Evolutionary conservation across 1,284 basidiomycete genomes (phyloP), one percentile per base, ranked within the genome.

Genomic region (Cerioporus squamosus): DNA sequence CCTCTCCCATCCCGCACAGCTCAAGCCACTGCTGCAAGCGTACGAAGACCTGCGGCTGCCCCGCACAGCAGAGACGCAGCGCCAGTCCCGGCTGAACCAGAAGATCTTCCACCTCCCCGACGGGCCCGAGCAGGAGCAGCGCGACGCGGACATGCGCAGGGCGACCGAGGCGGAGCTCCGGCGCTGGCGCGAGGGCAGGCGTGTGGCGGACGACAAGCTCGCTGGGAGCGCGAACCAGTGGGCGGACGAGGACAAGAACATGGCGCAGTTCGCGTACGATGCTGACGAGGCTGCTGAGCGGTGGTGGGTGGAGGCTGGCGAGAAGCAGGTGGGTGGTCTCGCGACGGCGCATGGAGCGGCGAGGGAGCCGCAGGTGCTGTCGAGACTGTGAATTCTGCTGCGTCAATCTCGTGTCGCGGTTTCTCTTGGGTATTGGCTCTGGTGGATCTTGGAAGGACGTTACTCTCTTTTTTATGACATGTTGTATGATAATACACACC

Each of bases 71-170:
- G 73, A 71, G 5, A 81, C 79, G 1, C 84, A 86, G 59, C 68
- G 68, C 1, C 77, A 76, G 6, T 79, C 81, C 2, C 76, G 81
- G 5, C 66, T 79, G 31, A 86, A 85, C 62, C 81, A 83, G 60
- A 66, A 73, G 47, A 77, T 81, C 31, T 85, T 85, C 69, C 84
- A 87, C 65, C 67, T 85, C 0, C 74, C 73, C 0, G 85, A 86
- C 57, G 83, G 85, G 0, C 79, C 79, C 1, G 81, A 79, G 51
- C 86, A 88, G 57, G 68, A 77, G 49, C 70, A 68, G 36, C 75
- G 86, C 17, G 85, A 87, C 60, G 64, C 60, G 17, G 72, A 77
- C 8, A 86, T 87, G 84, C 74, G 74, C n/a, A 57, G 54, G 6
- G 81, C 79, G 24, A 84, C 81, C 81, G 76, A 74, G 29, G 64